Evolutionary conservation across 2,329 filamentous ascomycete species (phyloP).

Genomic region (Ramularia endophylla): DNA sequence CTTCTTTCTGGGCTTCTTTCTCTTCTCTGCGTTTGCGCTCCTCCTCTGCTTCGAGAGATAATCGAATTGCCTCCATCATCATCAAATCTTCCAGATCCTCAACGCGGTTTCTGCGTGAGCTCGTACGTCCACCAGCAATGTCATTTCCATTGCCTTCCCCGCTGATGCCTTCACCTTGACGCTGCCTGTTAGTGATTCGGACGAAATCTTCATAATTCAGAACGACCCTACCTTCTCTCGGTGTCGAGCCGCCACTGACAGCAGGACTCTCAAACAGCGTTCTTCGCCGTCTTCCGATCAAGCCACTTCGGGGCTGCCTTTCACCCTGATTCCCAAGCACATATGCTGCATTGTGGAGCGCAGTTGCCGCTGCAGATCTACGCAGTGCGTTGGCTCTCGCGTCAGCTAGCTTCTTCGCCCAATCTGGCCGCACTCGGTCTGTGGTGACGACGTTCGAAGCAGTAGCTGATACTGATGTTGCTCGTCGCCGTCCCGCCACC

Average conservation of each 20-base stretch:
- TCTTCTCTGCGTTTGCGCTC: constrained; percentile 83
- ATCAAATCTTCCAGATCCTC: constrained; percentile 96
- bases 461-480: constrained; percentile 70
- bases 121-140: constrained; percentile 35
- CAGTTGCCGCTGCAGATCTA: constrained; percentile 85
- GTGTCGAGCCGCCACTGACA: constrained; percentile 41
- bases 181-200: constrained; percentile 17
- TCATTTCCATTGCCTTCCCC: constrained; percentile 8
- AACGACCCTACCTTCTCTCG: constrained; percentile 32
- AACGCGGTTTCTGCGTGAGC: constrained; percentile 58
- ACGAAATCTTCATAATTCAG: constrained; percentile 15
- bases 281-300: constrained; percentile 42
- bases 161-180: constrained; percentile 19
- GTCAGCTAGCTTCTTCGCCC: constrained; percentile 80
- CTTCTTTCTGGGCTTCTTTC: constrained; percentile 72
- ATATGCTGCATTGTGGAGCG: constrained; percentile 90
- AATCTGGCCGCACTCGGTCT: constrained; percentile 87
- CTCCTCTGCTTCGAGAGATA: constrained; percentile 88
- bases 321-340: constrained; percentile 59
- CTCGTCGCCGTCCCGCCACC: constrained; percentile 48
- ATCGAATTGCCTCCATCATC: constrained; percentile 92
- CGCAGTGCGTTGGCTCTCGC: constrained; percentile 80
- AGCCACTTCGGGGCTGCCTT: constrained; percentile 11
- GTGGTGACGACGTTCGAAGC: constrained; percentile 86
- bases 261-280: constrained; percentile 46